Evolutionary conservation across 257 asterid species (phyloP), one percentile per base, ranked within the genome.

Genomic region (Leptodermis oblonga): DNA sequence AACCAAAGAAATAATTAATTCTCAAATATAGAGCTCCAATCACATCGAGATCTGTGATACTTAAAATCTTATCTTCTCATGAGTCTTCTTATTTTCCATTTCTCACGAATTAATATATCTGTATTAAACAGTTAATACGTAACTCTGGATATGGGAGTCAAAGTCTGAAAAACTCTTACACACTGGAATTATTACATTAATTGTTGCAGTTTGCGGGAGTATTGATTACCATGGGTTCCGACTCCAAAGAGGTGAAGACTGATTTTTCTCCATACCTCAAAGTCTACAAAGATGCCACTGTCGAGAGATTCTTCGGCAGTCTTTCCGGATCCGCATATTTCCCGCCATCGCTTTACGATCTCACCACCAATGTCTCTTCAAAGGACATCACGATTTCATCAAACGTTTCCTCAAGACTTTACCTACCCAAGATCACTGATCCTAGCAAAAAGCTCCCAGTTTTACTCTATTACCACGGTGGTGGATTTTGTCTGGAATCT

Each of bases 281-380:
- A 14, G 79, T 81, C 43, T 67, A 78, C 79, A 78, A 56, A 67
- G 76, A 73, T 14, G 83, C 83, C 39, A 61, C 56, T 0, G 79
- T 81, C 1, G 81, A 81, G 13, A 56, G 83, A 31, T 2, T 76
- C 22, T 31, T 31, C 12, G 71, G 55, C 25, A n/a, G n/a, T n/a
- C n/a, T n/a, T n/a, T n/a, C n/a, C n/a, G n/a, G n/a, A n/a, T 62
- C 76, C 37, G 79, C 81, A 4, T 12, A 3, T 13, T 73, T 73
- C 36, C 81, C 81, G 0, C 74, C 83, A 1, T 65, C 76, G 0
- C 64, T 63, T n/a, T n/a, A n/a, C n/a, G 58, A 52, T 23, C 65
- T 79, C 14, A 5, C 14, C 59, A 72, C 75, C 9, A 65, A 63
- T 18, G 83, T 81, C 1, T 55, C 81, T 42, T 72, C 83, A 7